Evolutionary conservation across 768 basidiomycete species (phyloP), one percentile per base, ranked within the genome.

Genomic region (Punctularia strigosozonata): DNA sequence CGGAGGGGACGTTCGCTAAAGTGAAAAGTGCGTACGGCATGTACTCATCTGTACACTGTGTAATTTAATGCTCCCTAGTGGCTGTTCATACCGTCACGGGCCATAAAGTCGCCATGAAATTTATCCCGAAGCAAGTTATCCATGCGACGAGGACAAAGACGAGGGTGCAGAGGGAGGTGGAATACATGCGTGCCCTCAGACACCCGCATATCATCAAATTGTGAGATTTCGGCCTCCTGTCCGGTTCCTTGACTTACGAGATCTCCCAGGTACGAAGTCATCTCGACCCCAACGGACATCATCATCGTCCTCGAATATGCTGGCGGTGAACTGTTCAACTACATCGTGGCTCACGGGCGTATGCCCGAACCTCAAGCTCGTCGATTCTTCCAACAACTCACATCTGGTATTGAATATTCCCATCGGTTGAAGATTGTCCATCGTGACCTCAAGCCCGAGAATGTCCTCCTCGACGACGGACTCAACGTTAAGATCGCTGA

Each of bases 181-280:
- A 97, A 56, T 98, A 95, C 63, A 85, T 99, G 75, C 79, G 89
- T 40, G 77, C 87, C 25, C 75, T 99, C 14, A 69, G 88, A 26
- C 95, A 99, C 57, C 82, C 94, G 0, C 94, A 99, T 56, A 97
- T 99, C 58, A 85, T 97, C 69, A 98, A 98, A 62, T 73, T 98
- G 92, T 94, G 56, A 50, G 75, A 66, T 20, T 39, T 25, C 28
- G 31, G 20, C 24, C 45, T 36, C 23, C 13, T 35, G 50, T 31
- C 33, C 15, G 30, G 32, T 49, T 37, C 12, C 39, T 31, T 44
- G 31, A 34, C 32, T 4, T 8, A 14, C 12, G 20, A 25, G 18
- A 20, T 22, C 47, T 37, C 37, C 43, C 54, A 82, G 81, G 44
- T 86, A 87, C 52, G 84, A 86, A 55, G 81, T 83, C 28, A 95